Conservation (phyloP, 441 rosid genomes). For the Gossypium gossypioides region DNA sequence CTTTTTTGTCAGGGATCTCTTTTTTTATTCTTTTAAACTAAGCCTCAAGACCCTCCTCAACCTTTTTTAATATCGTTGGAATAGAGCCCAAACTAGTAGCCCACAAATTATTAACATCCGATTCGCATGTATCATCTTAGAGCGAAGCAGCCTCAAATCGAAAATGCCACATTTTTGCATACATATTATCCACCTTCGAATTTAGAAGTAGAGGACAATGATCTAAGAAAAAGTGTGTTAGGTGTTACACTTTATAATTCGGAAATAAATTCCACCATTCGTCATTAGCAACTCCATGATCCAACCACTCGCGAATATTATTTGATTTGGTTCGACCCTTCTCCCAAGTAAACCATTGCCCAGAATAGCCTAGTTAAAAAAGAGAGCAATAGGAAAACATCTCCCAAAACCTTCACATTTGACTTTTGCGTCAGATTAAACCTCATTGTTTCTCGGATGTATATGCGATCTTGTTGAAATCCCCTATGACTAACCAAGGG, state of each 20-base stretch:
- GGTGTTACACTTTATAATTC: neutral
- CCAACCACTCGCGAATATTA: neutral
- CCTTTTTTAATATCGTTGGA: neutral
- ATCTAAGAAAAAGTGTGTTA: neutral
- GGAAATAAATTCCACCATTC: neutral
- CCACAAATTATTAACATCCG: neutral
- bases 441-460: neutral
- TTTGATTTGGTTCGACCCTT: neutral
- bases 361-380: neutral
- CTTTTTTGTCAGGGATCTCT: neutral
- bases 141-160: neutral
- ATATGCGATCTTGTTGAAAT: neutral
- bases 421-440: neutral
- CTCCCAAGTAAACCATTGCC: neutral
- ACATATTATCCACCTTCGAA: neutral
- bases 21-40: neutral
- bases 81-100: neutral
- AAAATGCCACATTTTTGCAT: neutral
- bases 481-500: too few relatives aligned
- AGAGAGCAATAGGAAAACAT: neutral
- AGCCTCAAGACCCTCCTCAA: neutral
- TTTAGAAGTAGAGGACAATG: neutral
- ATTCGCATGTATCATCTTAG: neutral
- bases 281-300: neutral
- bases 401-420: neutral